phyloP scores from a whole-genome alignment of 345 rosid genomes.

The Populus deltoides region DNA sequence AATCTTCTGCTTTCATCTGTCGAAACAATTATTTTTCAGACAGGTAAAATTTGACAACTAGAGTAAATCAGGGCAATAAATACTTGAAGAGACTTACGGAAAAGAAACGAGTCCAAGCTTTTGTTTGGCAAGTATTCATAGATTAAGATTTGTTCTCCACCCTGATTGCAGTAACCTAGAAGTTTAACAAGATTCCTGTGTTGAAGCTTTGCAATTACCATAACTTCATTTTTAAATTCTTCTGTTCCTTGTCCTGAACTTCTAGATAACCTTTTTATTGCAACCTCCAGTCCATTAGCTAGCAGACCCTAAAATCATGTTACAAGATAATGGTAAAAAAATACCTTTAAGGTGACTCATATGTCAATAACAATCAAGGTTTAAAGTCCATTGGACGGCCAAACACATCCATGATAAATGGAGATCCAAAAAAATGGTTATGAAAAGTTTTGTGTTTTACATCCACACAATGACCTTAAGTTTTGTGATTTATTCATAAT shows the following conservation, averaged over 20 bases:
- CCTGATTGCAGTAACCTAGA: slow-evolving; percentile 29
- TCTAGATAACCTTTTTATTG: slow-evolving; percentile 9
- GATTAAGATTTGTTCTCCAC: slow-evolving; percentile 62
- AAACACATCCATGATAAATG: no score
- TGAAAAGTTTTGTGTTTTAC: no score
- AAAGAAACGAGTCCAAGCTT: slow-evolving; percentile 52
- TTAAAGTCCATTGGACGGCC: no score
- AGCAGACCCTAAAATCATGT: neutral
- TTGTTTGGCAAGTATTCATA: slow-evolving; percentile 57
- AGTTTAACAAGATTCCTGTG: slow-evolving; percentile 10
- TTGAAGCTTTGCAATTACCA: slow-evolving; percentile 10
- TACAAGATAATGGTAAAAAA: no score
- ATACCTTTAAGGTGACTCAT: no score
- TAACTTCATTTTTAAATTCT: slow-evolving; percentile 16
- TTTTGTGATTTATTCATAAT: no score
- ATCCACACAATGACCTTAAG: no score
- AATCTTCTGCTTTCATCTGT: slow-evolving; percentile 43
- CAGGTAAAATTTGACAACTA: neutral
- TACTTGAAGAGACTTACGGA: slow-evolving; percentile 34
- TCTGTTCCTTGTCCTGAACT: slow-evolving; percentile 6
- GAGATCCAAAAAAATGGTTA: no score
- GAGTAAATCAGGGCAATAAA: neutral
- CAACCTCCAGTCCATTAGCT: neutral
- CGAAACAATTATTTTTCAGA: neutral
- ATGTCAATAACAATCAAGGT: no score